Percentiles rank a stretch among this genome's conserved stretches.
These are phyloP conservation scores for Coemansia sp. DNA, from an alignment of 192 early-diverging fungal genomes.

Conservation along the genomic window DNA sequence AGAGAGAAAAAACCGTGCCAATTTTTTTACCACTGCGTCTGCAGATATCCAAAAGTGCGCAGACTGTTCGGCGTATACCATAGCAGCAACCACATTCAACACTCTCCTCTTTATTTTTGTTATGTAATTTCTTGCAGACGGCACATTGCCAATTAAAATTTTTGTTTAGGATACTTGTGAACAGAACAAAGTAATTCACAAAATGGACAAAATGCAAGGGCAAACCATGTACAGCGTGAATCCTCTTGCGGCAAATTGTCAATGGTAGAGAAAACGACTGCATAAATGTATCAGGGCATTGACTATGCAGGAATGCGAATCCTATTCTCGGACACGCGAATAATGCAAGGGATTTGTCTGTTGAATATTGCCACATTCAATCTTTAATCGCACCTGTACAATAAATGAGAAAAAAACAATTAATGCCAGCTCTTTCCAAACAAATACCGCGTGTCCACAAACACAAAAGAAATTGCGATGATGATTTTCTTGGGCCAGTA, in stretches of 20 bases:
- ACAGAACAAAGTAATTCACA: neutral
- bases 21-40: neutral
- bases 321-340: neutral
- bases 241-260: neutral
- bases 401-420: neutral
- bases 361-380: neutral
- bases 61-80: neutral
- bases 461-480: neutral
- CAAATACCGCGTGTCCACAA: neutral
- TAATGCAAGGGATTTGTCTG: neutral
- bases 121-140: neutral
- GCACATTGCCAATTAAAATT: neutral
- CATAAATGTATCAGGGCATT: neutral
- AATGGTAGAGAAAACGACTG: neutral
- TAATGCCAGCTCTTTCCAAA: neutral
- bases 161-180: neutral
- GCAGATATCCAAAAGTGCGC: neutral
- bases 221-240: neutral
- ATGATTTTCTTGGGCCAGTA: neutral
- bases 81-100: neutral
- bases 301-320: neutral
- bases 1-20: neutral
- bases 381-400: neutral
- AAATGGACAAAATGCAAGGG: neutral
- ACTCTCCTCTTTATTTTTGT: neutral